Conservation (phyloP, 306 rosid genomes). For the Morella rubra region DNA sequence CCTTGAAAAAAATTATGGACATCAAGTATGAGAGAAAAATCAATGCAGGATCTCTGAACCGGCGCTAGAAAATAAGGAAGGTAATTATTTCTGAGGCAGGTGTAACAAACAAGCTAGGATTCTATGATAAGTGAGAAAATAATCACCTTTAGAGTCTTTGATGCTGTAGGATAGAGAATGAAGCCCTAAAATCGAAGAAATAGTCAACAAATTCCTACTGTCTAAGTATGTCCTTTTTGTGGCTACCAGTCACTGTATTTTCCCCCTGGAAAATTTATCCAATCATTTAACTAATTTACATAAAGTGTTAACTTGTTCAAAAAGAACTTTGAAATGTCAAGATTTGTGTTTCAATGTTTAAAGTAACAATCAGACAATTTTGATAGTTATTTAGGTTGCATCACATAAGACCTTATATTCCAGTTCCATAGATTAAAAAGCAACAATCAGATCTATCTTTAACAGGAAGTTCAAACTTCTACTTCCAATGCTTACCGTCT, state of each 20-base stretch:
- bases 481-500: slow-evolving; percentile 60
- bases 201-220: neutral
- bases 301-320: neutral
- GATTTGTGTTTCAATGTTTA: too few species aligned
- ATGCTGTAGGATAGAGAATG: neutral
- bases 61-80: neutral
- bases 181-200: neutral
- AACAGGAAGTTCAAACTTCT: slow-evolving; percentile 14
- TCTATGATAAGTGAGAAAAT: neutral
- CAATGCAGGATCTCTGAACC: neutral
- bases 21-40: neutral
- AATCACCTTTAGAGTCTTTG: neutral
- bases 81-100: neutral
- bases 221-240: too few species aligned
- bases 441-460: neutral
- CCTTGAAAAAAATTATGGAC: too few species aligned
- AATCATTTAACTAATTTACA: neutral
- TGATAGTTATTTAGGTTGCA: neutral
- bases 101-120: neutral
- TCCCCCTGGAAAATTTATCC: neutral
- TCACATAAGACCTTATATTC: neutral
- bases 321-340: neutral
- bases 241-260: too few species aligned
- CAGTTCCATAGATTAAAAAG: neutral
- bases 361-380: neutral